A percentile compares a stretch with the other conserved stretches of the same genome.
Evolutionary conservation across 2,329 filamentous ascomycete genomes (phyloP).

Genomic region (Pleoardoris graminearum): DNA sequence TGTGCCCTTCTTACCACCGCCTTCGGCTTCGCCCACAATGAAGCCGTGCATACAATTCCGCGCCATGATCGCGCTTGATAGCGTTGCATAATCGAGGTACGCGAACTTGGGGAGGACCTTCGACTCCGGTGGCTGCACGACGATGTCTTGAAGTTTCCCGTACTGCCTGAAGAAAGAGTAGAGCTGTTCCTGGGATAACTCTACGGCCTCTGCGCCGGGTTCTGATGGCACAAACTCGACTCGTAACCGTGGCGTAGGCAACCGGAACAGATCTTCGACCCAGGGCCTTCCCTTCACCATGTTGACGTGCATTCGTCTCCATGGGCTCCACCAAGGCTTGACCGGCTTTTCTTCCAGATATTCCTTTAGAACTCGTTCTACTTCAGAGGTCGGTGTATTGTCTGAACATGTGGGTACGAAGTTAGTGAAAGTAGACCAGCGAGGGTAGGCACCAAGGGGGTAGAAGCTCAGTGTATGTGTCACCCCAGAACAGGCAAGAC

Average conservation of each 20-base stretch:
- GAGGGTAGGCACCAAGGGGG: too few species aligned
- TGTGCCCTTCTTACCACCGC: constrained; percentile 76
- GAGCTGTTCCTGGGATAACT: constrained; percentile 82
- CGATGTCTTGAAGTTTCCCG: constrained; percentile 87
- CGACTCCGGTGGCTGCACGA: constrained; percentile 79
- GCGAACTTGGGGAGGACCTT: constrained; percentile 83
- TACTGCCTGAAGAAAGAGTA: constrained; percentile 88
- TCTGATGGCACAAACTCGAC: constrained; percentile 81
- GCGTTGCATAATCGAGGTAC: constrained; percentile 72
- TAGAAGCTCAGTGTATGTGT: too few species aligned
- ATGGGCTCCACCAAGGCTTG: constrained; percentile 88
- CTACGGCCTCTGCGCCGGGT: constrained; percentile 71
- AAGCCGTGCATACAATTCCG: constrained; percentile 92
- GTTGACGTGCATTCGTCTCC: constrained; percentile 71
- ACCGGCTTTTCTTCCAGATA: constrained; percentile 71
- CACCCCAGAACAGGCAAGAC: too few species aligned
- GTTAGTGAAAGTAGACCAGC: too few species aligned
- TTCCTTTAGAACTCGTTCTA: constrained; percentile 64
- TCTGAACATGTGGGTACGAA: too few species aligned
- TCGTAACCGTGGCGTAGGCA: constrained; percentile 74
- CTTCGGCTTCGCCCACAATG: constrained; percentile 66
- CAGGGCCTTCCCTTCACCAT: constrained; percentile 84
- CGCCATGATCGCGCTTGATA: constrained; percentile 81
- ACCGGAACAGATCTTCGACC: constrained; percentile 88
- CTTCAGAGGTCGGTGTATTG: constrained; percentile 54